phyloP scores from a whole-genome alignment of 1,284 basidiomycete genomes.

The Leccinum colubrinum region DNA sequence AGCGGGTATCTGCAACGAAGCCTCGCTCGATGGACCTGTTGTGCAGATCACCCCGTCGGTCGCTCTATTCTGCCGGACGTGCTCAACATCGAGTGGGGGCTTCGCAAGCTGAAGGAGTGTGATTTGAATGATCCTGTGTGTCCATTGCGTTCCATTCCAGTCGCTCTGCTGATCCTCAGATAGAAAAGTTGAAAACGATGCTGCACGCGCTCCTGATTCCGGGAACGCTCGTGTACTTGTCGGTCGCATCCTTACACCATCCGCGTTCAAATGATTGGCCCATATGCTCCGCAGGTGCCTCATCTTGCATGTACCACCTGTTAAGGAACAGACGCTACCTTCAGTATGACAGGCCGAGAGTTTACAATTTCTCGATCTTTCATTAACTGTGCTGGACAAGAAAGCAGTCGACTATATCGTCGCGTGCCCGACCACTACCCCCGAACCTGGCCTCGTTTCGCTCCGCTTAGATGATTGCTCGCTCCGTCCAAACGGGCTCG shows the following conservation, averaged over 20 bases:
- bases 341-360: conserved; percentile 55
- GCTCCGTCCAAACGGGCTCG: conserved; percentile 69
- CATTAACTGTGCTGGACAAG: conserved; percentile 68
- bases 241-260: conserved; percentile 80
- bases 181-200: conserved; percentile 60
- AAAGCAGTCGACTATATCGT: conserved; percentile 82
- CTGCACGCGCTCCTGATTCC: no score
- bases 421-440: conserved; percentile 57
- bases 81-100: no score
- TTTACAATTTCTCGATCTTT: conserved; percentile 56
- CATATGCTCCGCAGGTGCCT: conserved; percentile 56
- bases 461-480: conserved; percentile 84
- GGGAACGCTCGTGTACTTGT: conserved; percentile 56
- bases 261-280: conserved; percentile 79
- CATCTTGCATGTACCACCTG: background rate
- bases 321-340: background rate
- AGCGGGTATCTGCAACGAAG: no score
- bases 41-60: no score
- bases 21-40: no score
- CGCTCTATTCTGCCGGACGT: no score
- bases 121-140: background rate
- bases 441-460: conserved; percentile 65
- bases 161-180: background rate
- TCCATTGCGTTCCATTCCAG: background rate
- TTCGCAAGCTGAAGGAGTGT: background rate